These are phyloP conservation scores for Venturia asperata DNA, from an alignment of 2,329 filamentous ascomycete genomes.

Conservation along the genomic window DNA sequence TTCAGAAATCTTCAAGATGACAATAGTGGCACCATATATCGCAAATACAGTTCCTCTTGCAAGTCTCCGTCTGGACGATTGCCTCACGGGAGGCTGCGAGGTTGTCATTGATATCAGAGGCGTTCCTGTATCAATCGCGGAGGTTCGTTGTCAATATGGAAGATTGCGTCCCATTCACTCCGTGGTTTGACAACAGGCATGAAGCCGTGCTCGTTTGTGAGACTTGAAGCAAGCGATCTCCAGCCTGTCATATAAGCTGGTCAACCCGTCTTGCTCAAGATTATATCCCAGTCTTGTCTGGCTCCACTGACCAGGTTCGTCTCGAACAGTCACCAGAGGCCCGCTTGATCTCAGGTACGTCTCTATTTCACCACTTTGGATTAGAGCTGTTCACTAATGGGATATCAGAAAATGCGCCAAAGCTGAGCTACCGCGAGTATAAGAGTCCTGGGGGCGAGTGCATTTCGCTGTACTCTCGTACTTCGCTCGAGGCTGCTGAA, in stretches of 20 bases:
- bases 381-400: not conserved
- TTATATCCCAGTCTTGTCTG: no score
- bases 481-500: not conserved
- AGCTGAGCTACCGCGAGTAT: not conserved
- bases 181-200: not conserved
- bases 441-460: not conserved
- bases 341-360: not conserved
- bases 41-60: not conserved
- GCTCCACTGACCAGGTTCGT: no score
- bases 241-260: not conserved
- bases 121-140: not conserved
- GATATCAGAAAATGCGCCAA: not conserved
- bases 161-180: not conserved
- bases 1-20: not conserved
- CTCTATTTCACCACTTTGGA: not conserved
- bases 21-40: not conserved
- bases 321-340: not conserved
- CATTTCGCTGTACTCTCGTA: not conserved
- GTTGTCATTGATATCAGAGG: not conserved
- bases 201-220: not conserved
- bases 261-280: not conserved
- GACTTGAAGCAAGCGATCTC: not conserved
- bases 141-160: not conserved
- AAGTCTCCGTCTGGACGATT: not conserved
- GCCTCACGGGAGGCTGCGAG: not conserved